These are phyloP conservation scores for Globisporangium cederbergense DNA, from an alignment of 352 stramenopile genomes.

Conservation along the genomic window DNA sequence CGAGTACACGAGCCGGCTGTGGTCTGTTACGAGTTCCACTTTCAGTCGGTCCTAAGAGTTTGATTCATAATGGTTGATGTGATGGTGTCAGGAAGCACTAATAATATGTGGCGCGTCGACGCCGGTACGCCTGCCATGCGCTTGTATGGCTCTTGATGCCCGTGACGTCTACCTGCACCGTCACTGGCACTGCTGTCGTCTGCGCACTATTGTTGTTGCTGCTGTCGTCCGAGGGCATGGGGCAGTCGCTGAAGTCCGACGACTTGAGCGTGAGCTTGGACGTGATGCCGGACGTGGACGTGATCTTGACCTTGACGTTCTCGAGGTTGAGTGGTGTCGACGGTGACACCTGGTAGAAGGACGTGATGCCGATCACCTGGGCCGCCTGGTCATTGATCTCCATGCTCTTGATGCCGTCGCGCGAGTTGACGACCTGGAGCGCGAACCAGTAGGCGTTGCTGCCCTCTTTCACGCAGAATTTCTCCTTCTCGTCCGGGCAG, in stretches of 20 bases:
- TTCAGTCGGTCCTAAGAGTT: too few species aligned
- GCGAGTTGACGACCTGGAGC: conserved; percentile 59
- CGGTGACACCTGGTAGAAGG: conserved; percentile 52
- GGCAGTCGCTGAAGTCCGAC: conserved; percentile 35
- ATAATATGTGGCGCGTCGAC: conserved; percentile 29
- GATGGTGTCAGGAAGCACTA: conserved; percentile 13
- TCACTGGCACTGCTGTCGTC: conserved; percentile 21
- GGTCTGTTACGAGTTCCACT: too few species aligned
- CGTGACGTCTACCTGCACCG: conserved; percentile 27
- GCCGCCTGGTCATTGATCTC: conserved; percentile 70
- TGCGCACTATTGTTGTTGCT: conserved; percentile 22
- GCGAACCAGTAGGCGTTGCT: conserved; percentile 63
- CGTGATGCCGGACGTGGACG: conserved; percentile 40
- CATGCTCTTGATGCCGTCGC: conserved; percentile 67
- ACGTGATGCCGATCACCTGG: conserved; percentile 86
- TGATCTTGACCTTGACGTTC: conserved; percentile 17
- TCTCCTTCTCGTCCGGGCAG: conserved; percentile 55
- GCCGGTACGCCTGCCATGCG: conserved; percentile 37
- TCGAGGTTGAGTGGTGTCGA: conserved; percentile 48
- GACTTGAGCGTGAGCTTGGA: conserved; percentile 68
- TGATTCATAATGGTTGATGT: too few species aligned
- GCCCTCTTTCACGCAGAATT: conserved; percentile 69
- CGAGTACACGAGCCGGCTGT: too few species aligned
- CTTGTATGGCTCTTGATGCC: conserved; percentile 31
- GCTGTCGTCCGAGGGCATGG: conserved; percentile 32